phyloP scores from a whole-genome alignment of 2,329 filamentous ascomycete genomes.

The Epichloe uncinata region DNA sequence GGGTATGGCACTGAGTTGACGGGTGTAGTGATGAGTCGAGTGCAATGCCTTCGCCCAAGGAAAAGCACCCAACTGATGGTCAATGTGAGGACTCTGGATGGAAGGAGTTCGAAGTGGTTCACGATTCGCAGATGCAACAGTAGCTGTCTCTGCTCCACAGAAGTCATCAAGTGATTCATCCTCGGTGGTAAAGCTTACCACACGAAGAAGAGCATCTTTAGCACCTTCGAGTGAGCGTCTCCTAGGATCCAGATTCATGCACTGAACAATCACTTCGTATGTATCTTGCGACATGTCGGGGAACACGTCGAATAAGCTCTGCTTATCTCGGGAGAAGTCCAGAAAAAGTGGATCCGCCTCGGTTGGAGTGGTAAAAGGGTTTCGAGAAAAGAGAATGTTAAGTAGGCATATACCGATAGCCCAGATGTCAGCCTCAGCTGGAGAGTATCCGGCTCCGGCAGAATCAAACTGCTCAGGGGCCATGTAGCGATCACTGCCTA shows the following conservation, averaged over 20 bases:
- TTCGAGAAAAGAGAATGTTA: slow-evolving; percentile 92
- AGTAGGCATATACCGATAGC: slow-evolving; percentile 92
- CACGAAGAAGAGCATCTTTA: slow-evolving; percentile 63
- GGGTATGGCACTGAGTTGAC: slow-evolving; percentile 77
- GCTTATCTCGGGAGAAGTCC: slow-evolving; percentile 86
- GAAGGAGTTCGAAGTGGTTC: slow-evolving; percentile 94
- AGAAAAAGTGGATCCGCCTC: slow-evolving; percentile 85
- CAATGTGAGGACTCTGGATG: slow-evolving; percentile 73
- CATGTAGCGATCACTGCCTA: slow-evolving; percentile 98
- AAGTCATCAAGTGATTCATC: slow-evolving; percentile 91
- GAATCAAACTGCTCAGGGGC: slow-evolving; percentile 96
- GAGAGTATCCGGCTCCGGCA: slow-evolving; percentile 74
- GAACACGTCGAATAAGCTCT: slow-evolving; percentile 95
- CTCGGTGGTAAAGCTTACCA: slow-evolving; percentile 83
- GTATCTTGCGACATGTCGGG: slow-evolving; percentile 98
- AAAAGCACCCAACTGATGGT: slow-evolving; percentile 57
- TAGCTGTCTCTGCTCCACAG: slow-evolving; percentile 66
- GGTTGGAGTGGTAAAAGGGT: slow-evolving; percentile 85
- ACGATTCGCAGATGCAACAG: slow-evolving; percentile 74
- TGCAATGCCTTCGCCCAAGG: slow-evolving; percentile 90
- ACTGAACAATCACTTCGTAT: slow-evolving; percentile 82
- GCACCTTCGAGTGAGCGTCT: slow-evolving; percentile 73
- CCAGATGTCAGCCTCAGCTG: slow-evolving; percentile 90
- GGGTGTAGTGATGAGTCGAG: slow-evolving; percentile 51
- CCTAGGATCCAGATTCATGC: slow-evolving; percentile 78